A percentile compares a stretch with the other conserved stretches of the same genome.
Evolutionary conservation across 2,329 filamentous ascomycete species (phyloP).

Genomic region (Fusarium phyllophilum): DNA sequence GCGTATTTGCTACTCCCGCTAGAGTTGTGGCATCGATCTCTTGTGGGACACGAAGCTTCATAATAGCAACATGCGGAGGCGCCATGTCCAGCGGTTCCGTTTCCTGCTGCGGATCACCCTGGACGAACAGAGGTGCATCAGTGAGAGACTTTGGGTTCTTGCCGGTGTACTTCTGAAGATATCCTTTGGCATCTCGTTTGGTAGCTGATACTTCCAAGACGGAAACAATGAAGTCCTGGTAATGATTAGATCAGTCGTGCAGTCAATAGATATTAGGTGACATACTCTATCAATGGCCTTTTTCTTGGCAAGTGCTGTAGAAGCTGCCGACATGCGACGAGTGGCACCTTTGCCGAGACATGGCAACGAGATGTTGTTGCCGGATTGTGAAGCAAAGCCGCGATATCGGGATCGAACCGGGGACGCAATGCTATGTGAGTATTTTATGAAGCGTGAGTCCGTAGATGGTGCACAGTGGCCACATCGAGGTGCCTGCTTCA

Average conservation of each 20-base stretch:
- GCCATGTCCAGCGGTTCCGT: conserved; percentile 31
- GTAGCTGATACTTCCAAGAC: conserved; percentile 90
- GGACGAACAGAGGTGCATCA: conserved; percentile 49
- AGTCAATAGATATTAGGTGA: not conserved
- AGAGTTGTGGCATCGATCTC: conserved; percentile 74
- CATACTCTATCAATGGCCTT: conserved; percentile 48
- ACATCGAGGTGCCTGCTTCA: conserved; percentile 52
- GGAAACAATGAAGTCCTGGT: conserved; percentile 84
- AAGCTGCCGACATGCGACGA: conserved; percentile 46
- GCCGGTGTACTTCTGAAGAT: conserved; percentile 82
- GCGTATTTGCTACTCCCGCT: conserved; percentile 80
- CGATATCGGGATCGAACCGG: conserved; percentile 17
- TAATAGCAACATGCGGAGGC: conserved; percentile 75
- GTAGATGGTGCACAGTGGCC: conserved; percentile 33
- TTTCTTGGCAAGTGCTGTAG: conserved; percentile 46
- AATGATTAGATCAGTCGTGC: conserved; percentile 14
- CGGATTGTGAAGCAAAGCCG: conserved; percentile 26
- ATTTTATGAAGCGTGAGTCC: conserved; percentile 1
- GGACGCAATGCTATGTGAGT: conserved; percentile 2
- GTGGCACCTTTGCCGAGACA: conserved; percentile 27
- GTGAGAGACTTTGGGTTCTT: conserved; percentile 42
- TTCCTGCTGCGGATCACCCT: conserved; percentile 43
- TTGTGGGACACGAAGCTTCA: conserved; percentile 84
- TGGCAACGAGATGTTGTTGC: conserved; percentile 5
- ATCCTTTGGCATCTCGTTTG: conserved; percentile 90